Conservation (phyloP, 768 basidiomycete species). For the Arthromyces matolae region DNA sequence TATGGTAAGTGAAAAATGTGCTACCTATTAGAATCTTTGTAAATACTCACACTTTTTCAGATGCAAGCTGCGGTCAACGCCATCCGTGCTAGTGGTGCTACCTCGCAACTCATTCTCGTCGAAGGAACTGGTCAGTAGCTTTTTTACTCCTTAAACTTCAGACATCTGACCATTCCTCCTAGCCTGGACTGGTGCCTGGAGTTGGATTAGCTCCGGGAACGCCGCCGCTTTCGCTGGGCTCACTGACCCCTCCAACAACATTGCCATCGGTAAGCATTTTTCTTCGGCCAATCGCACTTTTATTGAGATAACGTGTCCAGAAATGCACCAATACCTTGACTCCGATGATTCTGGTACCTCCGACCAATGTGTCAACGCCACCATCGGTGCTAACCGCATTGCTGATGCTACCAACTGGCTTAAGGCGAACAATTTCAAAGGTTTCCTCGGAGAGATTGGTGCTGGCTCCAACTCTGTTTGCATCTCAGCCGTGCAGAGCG, state of each 20-base stretch:
- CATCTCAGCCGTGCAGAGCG: slow-evolving; percentile 48
- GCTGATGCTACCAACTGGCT: slow-evolving; percentile 58
- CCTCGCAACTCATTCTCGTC: slow-evolving; percentile 47
- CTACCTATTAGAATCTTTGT: too few species aligned
- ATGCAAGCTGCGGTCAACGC: slow-evolving; percentile 66
- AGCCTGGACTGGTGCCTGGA: slow-evolving; percentile 62
- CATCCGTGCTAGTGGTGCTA: slow-evolving; percentile 61
- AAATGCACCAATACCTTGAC: slow-evolving; percentile 73
- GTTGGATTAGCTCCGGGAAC: slow-evolving; percentile 59
- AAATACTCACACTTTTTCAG: slow-evolving; percentile 27
- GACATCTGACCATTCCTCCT: slow-evolving; percentile 15
- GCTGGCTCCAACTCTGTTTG: slow-evolving; percentile 44
- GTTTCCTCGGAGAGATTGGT: slow-evolving; percentile 63
- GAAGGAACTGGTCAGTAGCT: slow-evolving; percentile 38
- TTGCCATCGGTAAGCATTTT: slow-evolving; percentile 46
- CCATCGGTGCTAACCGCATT: slow-evolving; percentile 57
- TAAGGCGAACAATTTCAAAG: slow-evolving; percentile 54
- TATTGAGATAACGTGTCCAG: slow-evolving; percentile 22
- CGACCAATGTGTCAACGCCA: slow-evolving; percentile 52
- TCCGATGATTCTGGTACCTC: slow-evolving; percentile 58
- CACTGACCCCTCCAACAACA: slow-evolving; percentile 58
- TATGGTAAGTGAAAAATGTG: slow-evolving; percentile 42
- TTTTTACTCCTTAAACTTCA: slow-evolving; percentile 1
- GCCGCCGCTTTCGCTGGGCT: slow-evolving; percentile 45
- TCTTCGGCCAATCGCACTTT: not conserved